These are phyloP conservation scores for Xylaria sp. DNA, from an alignment of 2,329 filamentous ascomycete species.

Conservation along the genomic window DNA sequence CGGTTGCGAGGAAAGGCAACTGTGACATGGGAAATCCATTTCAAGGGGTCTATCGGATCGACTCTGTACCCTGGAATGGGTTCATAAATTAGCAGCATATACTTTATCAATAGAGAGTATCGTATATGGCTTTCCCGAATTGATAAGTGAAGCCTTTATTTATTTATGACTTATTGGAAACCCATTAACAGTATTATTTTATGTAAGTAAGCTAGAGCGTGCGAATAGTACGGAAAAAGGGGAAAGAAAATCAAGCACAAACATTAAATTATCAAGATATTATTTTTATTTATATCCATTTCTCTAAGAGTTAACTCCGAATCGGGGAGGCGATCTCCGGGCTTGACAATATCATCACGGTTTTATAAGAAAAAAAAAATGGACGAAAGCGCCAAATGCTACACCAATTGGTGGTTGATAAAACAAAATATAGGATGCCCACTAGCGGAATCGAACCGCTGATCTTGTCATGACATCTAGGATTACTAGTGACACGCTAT, in stretches of 20 bases:
- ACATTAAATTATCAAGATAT: too few relatives aligned
- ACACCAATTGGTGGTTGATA: slow-evolving; percentile 46
- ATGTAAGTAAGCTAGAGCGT: neutral
- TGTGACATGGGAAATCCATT: neutral
- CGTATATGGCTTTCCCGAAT: neutral
- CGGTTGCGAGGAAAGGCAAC: neutral
- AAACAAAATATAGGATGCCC: too few relatives aligned
- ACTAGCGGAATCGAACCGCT: slow-evolving; percentile 37
- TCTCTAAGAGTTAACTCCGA: slow-evolving; percentile 40
- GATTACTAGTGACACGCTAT: slow-evolving; percentile 32
- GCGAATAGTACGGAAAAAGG: too few relatives aligned
- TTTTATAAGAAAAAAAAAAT: neutral
- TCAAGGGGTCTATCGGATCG: neutral
- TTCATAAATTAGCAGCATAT: slow-evolving; percentile 12
- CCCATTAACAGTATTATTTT: too few relatives aligned
- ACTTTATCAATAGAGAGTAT: slow-evolving; percentile 16
- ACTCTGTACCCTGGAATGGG: neutral
- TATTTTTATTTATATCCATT: too few relatives aligned
- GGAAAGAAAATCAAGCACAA: neutral
- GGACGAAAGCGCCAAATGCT: slow-evolving; percentile 52
- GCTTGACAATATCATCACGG: slow-evolving; percentile 38
- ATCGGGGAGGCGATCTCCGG: slow-evolving; percentile 48
- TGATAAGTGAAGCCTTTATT: neutral
- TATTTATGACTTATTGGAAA: too few relatives aligned
- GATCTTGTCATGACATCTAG: slow-evolving; percentile 34